Evolutionary conservation across 2,329 filamentous ascomycete species (phyloP), one percentile per base, ranked within the genome.

Genomic region (Pseudomassariella vexata): DNA sequence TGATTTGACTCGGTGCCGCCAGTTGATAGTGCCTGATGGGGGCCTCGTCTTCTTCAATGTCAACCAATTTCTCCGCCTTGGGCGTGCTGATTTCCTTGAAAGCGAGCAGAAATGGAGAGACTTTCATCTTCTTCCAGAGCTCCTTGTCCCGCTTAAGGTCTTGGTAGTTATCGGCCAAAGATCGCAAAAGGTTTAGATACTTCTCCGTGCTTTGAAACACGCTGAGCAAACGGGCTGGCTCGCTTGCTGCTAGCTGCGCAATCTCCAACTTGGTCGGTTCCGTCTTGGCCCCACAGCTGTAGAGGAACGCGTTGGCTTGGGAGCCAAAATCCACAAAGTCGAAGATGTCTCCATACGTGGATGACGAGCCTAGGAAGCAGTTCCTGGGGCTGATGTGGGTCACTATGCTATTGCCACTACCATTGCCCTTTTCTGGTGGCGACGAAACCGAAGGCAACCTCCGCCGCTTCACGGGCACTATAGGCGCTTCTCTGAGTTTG

Each of bases 271-370:
- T 92, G 3, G 83, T 94, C 4, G 92, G 92, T 56, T 98, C 90
- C 41, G 77, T 80, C 58, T 94, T 95, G 3, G 88, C 90, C 8
- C 92, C 92, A 42, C 89, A 86, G 40, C 85, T 85, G 46, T 88
- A 76, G 12, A 98, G 63, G 49, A 98, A 98, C 0, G 83, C 69
- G 49, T 96, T 96, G 3, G 86, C 90, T 52, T 90, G 80, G 20
- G 71, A 64, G 0, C 90, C 88, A 61, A 95, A 98, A 53, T 96
- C 85, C 10, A 96, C 89, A 57, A 95, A 98, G 53, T 96, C 88
- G 45, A 98, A 95, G 19, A 98, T 94, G 19, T 94, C 85, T 9
- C 78, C 83, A 48, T 94, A 98, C 6, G 68, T 70, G 3, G 62
- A 55, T 5, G 72, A 78, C 18, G 44, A 80, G 7, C 92, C 92